Evolutionary conservation across 202 grass and related monocot genomes (phyloP), one percentile per base, ranked within the genome.

Genomic region (Musa balbisiana): DNA sequence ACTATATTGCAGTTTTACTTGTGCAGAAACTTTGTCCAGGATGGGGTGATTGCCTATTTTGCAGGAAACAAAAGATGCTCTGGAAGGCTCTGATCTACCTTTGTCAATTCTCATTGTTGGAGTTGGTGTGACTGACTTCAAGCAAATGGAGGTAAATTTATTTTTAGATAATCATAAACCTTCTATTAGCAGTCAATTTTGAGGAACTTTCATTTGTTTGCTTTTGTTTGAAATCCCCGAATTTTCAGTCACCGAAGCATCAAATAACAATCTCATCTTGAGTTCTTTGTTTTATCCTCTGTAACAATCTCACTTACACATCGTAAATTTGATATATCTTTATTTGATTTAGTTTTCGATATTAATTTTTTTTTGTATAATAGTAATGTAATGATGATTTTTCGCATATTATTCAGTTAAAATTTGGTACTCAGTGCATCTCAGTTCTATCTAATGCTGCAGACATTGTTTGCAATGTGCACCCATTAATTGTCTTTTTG

Each of bases 111-210:
- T 91, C 79, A 85, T 92, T 76, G 79, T 92, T 79, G 93, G 93
- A 82, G 93, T 96, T 84, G 93, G 93, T 80, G 93, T 87, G 59
- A 90, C 93, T 25, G 90, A 96, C 76, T 96, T 92, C 84, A 96
- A 96, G 64, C 87, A 96, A 89, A 96, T 96, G 93, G 93, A 96
- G 93, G 93, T 92, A 80, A 5, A 6, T 9, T 5, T 1, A 62
- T 17, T 62, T 17, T 19, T 17, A 19, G 55, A 43, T 5, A 43
- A 43, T 43, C 0, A 43, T 43, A 43, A 43, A 43, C 33, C 4
- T 43, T 43, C 33, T 62, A 4, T 62, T 62, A 19, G 17, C 17
- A 8, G 14, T 9, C 75, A 80, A 64, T 77, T 56, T 43, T 55
- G 53, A 25, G 24, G 80, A 84, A 60, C 77, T 20, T 69, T 52